Conservation (phyloP, 257 asterid genomes). For the Hygrophila difformis region DNA sequence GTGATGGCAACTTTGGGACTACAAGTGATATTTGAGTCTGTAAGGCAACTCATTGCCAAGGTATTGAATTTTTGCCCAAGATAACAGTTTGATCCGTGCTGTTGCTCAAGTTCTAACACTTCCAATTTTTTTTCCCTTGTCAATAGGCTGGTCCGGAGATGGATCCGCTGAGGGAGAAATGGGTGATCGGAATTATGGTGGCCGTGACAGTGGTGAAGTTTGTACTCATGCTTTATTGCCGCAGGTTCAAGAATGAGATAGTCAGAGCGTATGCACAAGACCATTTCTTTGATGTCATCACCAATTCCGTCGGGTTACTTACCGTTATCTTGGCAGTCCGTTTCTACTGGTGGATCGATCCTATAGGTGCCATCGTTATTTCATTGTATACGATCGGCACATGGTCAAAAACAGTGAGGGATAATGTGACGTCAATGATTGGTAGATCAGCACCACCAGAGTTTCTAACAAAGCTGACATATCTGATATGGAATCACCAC, state of each 20-base stretch:
- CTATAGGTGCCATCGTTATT: conserved; percentile 68
- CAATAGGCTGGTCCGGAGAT: conserved; percentile 49
- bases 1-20: conserved; percentile 87
- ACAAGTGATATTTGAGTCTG: conserved; percentile 82
- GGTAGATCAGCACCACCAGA: too few relatives aligned
- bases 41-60: conserved; percentile 53
- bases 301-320: conserved; percentile 70
- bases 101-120: too few relatives aligned
- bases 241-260: too few relatives aligned
- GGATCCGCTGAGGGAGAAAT: conserved; percentile 56
- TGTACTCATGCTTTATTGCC: conserved; percentile 62
- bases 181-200: conserved; percentile 93
- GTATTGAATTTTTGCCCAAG: too few relatives aligned
- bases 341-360: conserved; percentile 99
- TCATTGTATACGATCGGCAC: too few relatives aligned
- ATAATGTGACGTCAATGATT: too few relatives aligned
- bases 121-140: not conserved
- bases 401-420: too few relatives aligned
- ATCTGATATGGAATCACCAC: too few relatives aligned
- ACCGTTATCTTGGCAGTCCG: too few relatives aligned
- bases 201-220: conserved; percentile 80
- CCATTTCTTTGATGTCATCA: conserved; percentile 83
- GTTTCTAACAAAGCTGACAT: too few relatives aligned
- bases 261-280: conserved; percentile 90
- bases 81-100: not conserved